A percentile compares a stretch with the other conserved stretches of the same genome.
These are phyloP conservation scores for Botrytis sinoallii DNA, from an alignment of 2,329 filamentous ascomycete genomes.

Conservation along the genomic window DNA sequence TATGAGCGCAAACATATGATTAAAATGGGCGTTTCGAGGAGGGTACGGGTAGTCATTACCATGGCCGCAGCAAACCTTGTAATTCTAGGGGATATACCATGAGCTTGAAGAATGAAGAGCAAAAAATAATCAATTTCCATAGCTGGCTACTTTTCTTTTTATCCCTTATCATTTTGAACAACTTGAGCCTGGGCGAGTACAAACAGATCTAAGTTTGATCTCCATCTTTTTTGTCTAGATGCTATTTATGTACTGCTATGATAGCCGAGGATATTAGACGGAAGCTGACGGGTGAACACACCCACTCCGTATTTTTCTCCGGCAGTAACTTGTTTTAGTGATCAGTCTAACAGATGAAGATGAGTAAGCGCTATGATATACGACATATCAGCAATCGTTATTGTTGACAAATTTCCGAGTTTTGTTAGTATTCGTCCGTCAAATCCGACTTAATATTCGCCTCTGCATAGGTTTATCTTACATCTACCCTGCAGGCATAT, in stretches of 20 bases:
- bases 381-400: background rate
- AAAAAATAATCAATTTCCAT: background rate
- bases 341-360: background rate
- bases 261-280: background rate
- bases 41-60: background rate
- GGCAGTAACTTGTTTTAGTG: background rate
- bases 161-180: background rate
- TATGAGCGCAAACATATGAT: conserved; percentile 34
- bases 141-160: background rate
- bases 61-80: conserved; percentile 4
- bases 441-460: background rate
- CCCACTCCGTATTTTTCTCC: background rate
- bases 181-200: background rate
- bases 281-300: background rate
- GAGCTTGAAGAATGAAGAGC: conserved; percentile 13
- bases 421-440: background rate
- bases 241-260: background rate
- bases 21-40: conserved; percentile 52
- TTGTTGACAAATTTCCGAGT: background rate
- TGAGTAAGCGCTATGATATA: background rate
- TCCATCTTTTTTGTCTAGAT: background rate
- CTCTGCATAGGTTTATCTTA: background rate
- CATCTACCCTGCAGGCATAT: no score
- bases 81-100: conserved; percentile 17
- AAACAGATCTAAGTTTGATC: background rate